Conservation (phyloP, 805 yeast genomes). For the Kodamaea fukazawae region DNA sequence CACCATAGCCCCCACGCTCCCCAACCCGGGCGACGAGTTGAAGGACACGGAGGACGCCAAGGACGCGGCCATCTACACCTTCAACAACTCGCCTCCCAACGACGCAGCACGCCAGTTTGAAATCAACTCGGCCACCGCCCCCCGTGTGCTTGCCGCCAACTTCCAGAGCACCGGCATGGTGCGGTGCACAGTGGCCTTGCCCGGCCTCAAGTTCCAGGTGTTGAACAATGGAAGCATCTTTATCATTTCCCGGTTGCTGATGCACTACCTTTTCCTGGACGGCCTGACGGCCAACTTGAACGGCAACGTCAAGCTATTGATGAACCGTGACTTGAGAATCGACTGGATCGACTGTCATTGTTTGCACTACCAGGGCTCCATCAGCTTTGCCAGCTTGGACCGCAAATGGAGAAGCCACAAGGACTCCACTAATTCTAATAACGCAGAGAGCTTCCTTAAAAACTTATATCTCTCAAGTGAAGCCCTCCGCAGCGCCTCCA, state of each 20-base stretch:
- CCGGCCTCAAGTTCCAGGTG: slow-evolving; percentile 40
- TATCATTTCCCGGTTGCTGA: slow-evolving; percentile 26
- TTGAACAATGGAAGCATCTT: slow-evolving; percentile 39
- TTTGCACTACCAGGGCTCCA: slow-evolving; percentile 24
- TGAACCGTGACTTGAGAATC: slow-evolving; percentile 60
- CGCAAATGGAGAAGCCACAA: slow-evolving; percentile 22
- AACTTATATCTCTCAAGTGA: slow-evolving; percentile 26
- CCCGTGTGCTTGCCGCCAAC: slow-evolving; percentile 55
- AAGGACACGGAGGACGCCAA: slow-evolving; percentile 4
- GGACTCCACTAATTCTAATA: slow-evolving; percentile 12
- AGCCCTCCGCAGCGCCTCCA: slow-evolving; percentile 48
- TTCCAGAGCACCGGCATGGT: slow-evolving; percentile 44
- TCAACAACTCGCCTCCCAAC: slow-evolving; percentile 8
- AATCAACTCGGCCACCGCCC: slow-evolving; percentile 61
- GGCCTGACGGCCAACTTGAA: slow-evolving; percentile 65
- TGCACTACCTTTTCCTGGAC: slow-evolving; percentile 52
- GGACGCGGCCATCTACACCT: slow-evolving; percentile 6
- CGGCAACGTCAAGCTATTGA: slow-evolving; percentile 60
- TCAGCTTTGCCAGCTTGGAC: slow-evolving; percentile 25
- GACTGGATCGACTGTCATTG: slow-evolving; percentile 68
- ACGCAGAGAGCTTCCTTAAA: slow-evolving; percentile 20
- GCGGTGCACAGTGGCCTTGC: slow-evolving; percentile 27
- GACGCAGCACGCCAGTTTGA: slow-evolving; percentile 48
- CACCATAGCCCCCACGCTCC: slow-evolving; percentile 20
- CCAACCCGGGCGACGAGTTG: slow-evolving; percentile 7